Percentiles rank a stretch among this genome's conserved stretches.
phyloP scores from a whole-genome alignment of 768 basidiomycete species.

The Tricholoma sp. region DNA sequence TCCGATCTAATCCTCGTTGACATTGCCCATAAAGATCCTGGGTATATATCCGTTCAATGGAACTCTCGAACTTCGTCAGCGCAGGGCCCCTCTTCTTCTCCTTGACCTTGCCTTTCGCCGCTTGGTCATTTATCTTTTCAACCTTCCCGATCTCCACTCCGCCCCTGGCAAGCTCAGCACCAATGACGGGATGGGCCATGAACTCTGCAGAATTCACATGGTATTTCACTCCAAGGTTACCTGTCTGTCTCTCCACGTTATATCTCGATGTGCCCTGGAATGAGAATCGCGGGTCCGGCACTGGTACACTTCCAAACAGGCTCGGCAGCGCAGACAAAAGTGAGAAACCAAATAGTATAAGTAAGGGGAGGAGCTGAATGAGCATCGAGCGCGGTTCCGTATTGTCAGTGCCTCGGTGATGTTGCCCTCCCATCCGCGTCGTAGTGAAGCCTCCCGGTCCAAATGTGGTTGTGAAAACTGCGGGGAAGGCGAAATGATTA shows the following conservation, averaged over 20 bases:
- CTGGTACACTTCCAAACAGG: conserved; percentile 58
- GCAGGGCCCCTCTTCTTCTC: conserved; percentile 32
- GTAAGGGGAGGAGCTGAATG: conserved; percentile 77
- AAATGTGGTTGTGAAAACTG: conserved; percentile 75
- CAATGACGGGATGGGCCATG: conserved; percentile 67
- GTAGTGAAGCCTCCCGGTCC: conserved; percentile 81
- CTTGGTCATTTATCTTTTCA: conserved; percentile 16
- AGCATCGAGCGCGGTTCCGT: conserved; percentile 57
- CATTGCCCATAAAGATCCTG: conserved; percentile 68
- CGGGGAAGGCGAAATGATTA: conserved; percentile 5
- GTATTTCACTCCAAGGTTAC: conserved; percentile 68
- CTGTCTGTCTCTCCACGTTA: conserved; percentile 68
- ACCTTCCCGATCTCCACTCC: conserved; percentile 33
- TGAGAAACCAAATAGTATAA: conserved; percentile 82
- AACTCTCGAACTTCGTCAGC: conserved; percentile 63
- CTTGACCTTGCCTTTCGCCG: conserved; percentile 16
- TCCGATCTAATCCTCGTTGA: conserved; percentile 59
- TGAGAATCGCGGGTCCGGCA: conserved; percentile 77
- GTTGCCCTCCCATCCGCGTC: conserved; percentile 48
- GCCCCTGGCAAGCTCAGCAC: conserved; percentile 59
- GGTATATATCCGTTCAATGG: conserved; percentile 71
- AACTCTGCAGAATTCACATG: conserved; percentile 81
- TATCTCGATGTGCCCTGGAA: conserved; percentile 59
- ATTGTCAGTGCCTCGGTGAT: conserved; percentile 25
- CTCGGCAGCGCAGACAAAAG: conserved; percentile 75